Evolutionary conservation across 345 rosid species (phyloP), one percentile per base, ranked within the genome.

Genomic region (Draba incana): DNA sequence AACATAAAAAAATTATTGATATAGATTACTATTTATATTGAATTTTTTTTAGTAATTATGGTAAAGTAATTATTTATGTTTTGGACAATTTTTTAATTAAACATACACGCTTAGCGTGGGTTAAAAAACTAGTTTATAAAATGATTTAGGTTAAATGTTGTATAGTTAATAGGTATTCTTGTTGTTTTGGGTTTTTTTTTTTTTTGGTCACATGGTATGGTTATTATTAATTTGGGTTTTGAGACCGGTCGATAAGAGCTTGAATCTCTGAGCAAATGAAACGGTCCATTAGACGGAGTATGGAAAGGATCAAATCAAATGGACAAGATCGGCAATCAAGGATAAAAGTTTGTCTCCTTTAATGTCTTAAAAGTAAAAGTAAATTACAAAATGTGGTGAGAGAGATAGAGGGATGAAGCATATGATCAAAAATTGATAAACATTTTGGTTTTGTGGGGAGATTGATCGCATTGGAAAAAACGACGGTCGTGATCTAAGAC

Each of bases 381-480:
- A 23, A 68, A 68, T 23, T 47, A 54, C 58, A 24, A 75, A 55
- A 62, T 47, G 57, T 61, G 28, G 38, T 42, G 45, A 66, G 57
- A 50, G 57, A 61, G 74, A 48, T 45, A 33, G 52, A 49, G 68
- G 49, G 65, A 67, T 51, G 10, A 58, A 58, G 68, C 27, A 67
- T 59, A 60, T 62, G 49, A 64, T 56, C 47, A 39, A 64, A 66
- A 70, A 69, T 42, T 54, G 42, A 60, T 66, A 58, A 39, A 48
- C 39, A 69, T 71, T 62, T 42, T 49, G 58, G 68, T 57, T 70
- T 53, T 57, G 63, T 35, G 57, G 57, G 49, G 62, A 76, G 70
- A 48, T 76, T 76, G 75, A 69, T 63, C 66, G 41, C 73, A 24
- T 81, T 52, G 87, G 90, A 84, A 85, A 87, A 71, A 76, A 74